These are phyloP conservation scores for Candida sithepensis DNA, from an alignment of 805 yeast genomes.

Conservation along the genomic window DNA sequence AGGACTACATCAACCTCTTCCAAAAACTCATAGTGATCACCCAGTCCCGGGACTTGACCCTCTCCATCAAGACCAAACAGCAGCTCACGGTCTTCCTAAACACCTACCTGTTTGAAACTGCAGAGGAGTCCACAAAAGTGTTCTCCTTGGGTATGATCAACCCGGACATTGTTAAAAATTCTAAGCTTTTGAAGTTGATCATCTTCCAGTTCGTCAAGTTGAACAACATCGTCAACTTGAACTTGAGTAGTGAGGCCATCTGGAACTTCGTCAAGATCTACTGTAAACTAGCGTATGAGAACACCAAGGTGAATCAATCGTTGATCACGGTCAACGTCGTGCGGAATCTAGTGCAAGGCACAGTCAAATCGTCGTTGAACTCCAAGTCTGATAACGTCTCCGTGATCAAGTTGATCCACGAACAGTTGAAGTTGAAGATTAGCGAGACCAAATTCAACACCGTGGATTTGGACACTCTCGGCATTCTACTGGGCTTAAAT, in stretches of 20 bases:
- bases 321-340: slow-evolving; percentile 35
- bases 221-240: slow-evolving; percentile 53
- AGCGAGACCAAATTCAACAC: slow-evolving; percentile 43
- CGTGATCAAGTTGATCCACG: slow-evolving; percentile 45
- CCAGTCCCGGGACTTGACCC: slow-evolving; percentile 26
- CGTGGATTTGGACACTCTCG: slow-evolving; percentile 44
- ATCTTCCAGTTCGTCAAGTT: slow-evolving; percentile 49
- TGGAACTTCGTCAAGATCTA: slow-evolving; percentile 67
- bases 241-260: slow-evolving; percentile 52
- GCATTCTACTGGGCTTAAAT: slow-evolving; percentile 42
- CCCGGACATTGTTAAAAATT: slow-evolving; percentile 58
- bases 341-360: slow-evolving; percentile 53
- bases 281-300: slow-evolving; percentile 33
- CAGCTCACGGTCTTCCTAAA: slow-evolving; percentile 55
- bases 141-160: slow-evolving; percentile 71
- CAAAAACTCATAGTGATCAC: slow-evolving; percentile 38
- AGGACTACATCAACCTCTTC: slow-evolving; percentile 55
- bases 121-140: slow-evolving; percentile 56
- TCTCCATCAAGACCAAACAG: slow-evolving; percentile 54
- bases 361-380: slow-evolving; percentile 42
- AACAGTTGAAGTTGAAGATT: slow-evolving; percentile 45
- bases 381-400: slow-evolving; percentile 50
- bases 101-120: slow-evolving; percentile 56
- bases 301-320: slow-evolving; percentile 26
- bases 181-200: slow-evolving; percentile 42